Percentiles rank a stretch among this genome's conserved stretches.
Conservation (phyloP, 495 filamentous ascomycete species). For the Articulospora tetracladia region DNA sequence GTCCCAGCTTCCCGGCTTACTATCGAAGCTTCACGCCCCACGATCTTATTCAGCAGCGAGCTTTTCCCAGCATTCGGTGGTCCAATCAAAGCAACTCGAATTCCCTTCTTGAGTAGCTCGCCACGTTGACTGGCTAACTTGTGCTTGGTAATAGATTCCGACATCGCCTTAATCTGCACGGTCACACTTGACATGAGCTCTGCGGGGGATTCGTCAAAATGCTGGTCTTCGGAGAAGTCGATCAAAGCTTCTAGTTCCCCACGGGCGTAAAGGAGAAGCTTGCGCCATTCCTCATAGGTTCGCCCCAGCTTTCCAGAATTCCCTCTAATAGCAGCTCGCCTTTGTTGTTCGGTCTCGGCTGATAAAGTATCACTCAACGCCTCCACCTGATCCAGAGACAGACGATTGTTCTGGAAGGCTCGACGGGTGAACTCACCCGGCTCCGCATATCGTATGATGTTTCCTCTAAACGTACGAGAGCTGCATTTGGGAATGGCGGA, state of each 20-base stretch:
- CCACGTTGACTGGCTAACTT: constrained; percentile 74
- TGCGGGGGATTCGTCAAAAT: constrained; percentile 84
- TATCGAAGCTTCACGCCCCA: constrained; percentile 92
- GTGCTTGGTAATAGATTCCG: constrained; percentile 59
- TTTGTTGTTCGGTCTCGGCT: constrained; percentile 92
- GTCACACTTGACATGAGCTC: constrained; percentile 67
- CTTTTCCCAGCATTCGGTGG: constrained; percentile 96
- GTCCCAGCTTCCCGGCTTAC: constrained; percentile 90
- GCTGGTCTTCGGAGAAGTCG: constrained; percentile 95
- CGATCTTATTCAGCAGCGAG: constrained; percentile 82
- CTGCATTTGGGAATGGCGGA: constrained; percentile 55
- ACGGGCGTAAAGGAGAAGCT: constrained; percentile 70
- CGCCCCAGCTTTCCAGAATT: constrained; percentile 64
- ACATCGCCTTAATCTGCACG: constrained; percentile 54
- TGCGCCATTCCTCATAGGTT: constrained; percentile 82
- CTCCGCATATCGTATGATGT: constrained; percentile 79
- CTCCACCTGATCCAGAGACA: constrained; percentile 92
- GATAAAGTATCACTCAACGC: constrained; percentile 80
- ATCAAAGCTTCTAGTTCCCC: constrained; percentile 94
- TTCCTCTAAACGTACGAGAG: constrained; percentile 10
- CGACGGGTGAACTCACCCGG: constrained; percentile 94
- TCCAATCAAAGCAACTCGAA: constrained; percentile 79
- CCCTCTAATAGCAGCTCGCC: constrained; percentile 77
- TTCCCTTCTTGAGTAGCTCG: constrained; percentile 82
- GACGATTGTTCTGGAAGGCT: constrained; percentile 81